A percentile compares a stretch with the other conserved stretches of the same genome.
phyloP scores from a whole-genome alignment of 2,329 filamentous ascomycete genomes.

The Hymenoscyphus salicellus region DNA sequence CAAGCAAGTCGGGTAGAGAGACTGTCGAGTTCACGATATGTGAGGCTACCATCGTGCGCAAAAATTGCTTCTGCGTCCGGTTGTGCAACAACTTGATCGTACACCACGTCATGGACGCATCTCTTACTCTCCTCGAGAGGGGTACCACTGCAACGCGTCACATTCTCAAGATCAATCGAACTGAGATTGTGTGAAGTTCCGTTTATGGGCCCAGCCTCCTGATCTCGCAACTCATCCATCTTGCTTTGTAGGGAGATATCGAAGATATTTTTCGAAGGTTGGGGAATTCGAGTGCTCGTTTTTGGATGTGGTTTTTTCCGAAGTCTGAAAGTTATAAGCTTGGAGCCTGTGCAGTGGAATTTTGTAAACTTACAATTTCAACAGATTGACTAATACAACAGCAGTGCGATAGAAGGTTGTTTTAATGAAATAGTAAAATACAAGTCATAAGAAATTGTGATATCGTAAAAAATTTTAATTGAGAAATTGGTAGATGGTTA shows the following conservation, averaged over 20 bases:
- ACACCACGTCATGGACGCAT: slow-evolving; percentile 5
- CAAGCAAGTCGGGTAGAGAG: slow-evolving; percentile 14
- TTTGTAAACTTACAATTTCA: background rate
- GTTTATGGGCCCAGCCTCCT: background rate
- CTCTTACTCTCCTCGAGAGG: background rate
- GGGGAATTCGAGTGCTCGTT: too few relatives aligned
- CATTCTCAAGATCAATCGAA: background rate
- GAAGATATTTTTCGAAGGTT: too few relatives aligned
- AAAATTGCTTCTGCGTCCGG: slow-evolving; percentile 6
- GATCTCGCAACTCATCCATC: background rate
- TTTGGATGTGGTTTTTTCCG: too few relatives aligned
- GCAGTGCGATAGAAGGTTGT: background rate
- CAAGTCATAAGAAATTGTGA: background rate
- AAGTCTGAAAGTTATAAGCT: too few relatives aligned
- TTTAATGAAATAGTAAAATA: background rate
- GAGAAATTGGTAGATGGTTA: background rate
- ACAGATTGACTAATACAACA: background rate
- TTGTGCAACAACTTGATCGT: background rate
- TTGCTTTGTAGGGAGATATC: background rate
- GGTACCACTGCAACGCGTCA: background rate
- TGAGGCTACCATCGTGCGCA: slow-evolving; percentile 17
- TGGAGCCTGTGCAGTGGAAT: too few relatives aligned
- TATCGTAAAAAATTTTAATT: background rate
- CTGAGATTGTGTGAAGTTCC: background rate
- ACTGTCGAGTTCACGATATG: slow-evolving; percentile 19